Conservation (phyloP, 148 eudicot species). For the Cornus florida region DNA sequence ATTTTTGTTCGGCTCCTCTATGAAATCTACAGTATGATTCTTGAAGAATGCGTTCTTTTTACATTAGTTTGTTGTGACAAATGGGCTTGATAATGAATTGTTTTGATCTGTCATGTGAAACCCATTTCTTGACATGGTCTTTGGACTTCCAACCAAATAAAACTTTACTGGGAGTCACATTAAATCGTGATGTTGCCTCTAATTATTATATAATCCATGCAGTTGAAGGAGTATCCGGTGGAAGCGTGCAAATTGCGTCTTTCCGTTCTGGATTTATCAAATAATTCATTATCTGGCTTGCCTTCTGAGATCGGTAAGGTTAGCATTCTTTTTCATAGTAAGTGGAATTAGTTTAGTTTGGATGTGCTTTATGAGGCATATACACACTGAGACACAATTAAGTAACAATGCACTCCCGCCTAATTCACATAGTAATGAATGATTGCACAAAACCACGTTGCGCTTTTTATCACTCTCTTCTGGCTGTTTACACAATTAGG, state of each 20-base stretch:
- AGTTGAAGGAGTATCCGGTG: constrained; percentile 83
- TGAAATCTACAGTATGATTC: background rate
- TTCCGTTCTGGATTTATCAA: constrained; percentile 85
- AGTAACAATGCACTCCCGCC: background rate
- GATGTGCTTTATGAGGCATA: background rate
- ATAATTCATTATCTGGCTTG: constrained; percentile 91
- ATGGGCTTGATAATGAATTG: background rate
- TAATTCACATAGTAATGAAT: background rate
- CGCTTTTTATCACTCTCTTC: background rate
- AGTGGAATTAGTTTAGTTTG: background rate
- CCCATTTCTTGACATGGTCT: background rate
- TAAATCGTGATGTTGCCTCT: background rate
- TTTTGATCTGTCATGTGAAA: background rate
- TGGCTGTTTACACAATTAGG: background rate
- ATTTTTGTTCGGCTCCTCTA: background rate
- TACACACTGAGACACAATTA: background rate
- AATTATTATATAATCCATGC: constrained; percentile 27
- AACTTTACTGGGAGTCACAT: background rate
- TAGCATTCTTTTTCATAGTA: constrained; percentile 14
- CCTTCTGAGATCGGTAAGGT: constrained; percentile 93
- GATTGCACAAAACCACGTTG: background rate
- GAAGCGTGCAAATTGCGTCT: constrained; percentile 84
- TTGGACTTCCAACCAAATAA: background rate
- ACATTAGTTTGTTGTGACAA: background rate
- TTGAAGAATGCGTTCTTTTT: background rate